phyloP scores from a whole-genome alignment of 2,329 filamentous ascomycete species.

The Fusarium falciforme region DNA sequence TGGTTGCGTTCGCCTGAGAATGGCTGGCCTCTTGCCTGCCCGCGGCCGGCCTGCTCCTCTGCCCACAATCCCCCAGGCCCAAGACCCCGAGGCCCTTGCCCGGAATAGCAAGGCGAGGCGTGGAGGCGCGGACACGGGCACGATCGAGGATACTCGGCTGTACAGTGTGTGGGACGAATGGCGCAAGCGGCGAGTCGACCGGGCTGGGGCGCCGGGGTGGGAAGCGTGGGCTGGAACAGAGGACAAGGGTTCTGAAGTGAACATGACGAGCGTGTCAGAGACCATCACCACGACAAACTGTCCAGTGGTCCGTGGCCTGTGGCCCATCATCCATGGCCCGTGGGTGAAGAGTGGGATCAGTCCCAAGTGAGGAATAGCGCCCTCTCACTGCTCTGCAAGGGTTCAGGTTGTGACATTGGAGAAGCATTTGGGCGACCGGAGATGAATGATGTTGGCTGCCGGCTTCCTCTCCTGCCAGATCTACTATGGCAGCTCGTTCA shows the following conservation, averaged over 20 bases:
- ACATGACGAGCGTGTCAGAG: slow-evolving; percentile 43
- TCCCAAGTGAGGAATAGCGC: slow-evolving; percentile 32
- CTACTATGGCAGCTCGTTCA: background rate
- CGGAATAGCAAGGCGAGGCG: slow-evolving; percentile 41
- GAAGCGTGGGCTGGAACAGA: slow-evolving; percentile 37
- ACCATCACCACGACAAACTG: slow-evolving; percentile 27
- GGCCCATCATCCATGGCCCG: slow-evolving; percentile 26
- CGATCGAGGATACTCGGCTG: slow-evolving; percentile 44
- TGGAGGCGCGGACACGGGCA: slow-evolving; percentile 43
- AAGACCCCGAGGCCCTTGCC: slow-evolving; percentile 30
- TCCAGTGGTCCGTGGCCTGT: slow-evolving; percentile 25
- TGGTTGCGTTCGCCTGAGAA: slow-evolving; percentile 16
- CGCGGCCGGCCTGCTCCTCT: slow-evolving; percentile 13
- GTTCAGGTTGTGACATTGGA: slow-evolving; percentile 22
- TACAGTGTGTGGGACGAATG: slow-evolving; percentile 47
- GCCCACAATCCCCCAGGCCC: slow-evolving; percentile 16
- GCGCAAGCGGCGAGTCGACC: slow-evolving; percentile 43
- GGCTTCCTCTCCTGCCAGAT: background rate
- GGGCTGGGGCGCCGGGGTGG: slow-evolving; percentile 39
- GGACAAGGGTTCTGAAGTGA: slow-evolving; percentile 39
- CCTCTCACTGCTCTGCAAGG: slow-evolving; percentile 20
- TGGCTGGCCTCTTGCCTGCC: slow-evolving; percentile 12
- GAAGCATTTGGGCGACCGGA: slow-evolving; percentile 3
- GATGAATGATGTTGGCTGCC: slow-evolving; percentile 6
- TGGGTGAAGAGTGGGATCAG: slow-evolving; percentile 39